Evolutionary conservation across 225 moss, liverwort and hornwort genomes (phyloP).

Genomic region (Straminergon stramineum): DNA sequence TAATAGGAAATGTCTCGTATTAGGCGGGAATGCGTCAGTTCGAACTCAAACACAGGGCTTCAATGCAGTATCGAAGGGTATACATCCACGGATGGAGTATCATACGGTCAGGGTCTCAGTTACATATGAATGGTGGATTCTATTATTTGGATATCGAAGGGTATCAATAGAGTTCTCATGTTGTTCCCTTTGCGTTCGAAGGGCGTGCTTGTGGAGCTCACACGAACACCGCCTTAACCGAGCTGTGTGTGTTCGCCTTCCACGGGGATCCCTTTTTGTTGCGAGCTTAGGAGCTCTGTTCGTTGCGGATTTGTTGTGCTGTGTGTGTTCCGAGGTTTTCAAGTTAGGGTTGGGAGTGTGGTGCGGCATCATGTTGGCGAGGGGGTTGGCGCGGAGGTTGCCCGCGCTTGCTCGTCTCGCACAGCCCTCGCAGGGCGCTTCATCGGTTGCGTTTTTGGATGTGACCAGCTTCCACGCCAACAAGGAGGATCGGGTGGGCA

Average conservation of each 20-base stretch:
- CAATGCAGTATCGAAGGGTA: no score
- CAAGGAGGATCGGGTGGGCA: neutral
- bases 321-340: neutral
- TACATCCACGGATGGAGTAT: neutral
- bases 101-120: rapidly evolving
- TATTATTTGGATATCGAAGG: no score
- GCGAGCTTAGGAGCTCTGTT: neutral
- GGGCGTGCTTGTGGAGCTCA: neutral
- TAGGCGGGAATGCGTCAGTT: neutral
- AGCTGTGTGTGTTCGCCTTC: no score
- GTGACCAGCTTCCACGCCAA: neutral
- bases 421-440: slow-evolving; percentile 2
- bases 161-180: neutral
- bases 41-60: neutral
- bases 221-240: neutral
- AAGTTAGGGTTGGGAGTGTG: neutral
- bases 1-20: neutral
- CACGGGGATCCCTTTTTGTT: neutral
- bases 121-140: no score
- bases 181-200: neutral
- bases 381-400: slow-evolving; percentile 27
- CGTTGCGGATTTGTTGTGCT: neutral
- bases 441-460: neutral
- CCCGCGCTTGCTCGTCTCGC: slow-evolving; percentile 27
- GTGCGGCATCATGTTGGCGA: slow-evolving; percentile 25